Evolutionary conservation across 2,329 filamentous ascomycete species (phyloP).

Genomic region (Alternaria incomplexa): DNA sequence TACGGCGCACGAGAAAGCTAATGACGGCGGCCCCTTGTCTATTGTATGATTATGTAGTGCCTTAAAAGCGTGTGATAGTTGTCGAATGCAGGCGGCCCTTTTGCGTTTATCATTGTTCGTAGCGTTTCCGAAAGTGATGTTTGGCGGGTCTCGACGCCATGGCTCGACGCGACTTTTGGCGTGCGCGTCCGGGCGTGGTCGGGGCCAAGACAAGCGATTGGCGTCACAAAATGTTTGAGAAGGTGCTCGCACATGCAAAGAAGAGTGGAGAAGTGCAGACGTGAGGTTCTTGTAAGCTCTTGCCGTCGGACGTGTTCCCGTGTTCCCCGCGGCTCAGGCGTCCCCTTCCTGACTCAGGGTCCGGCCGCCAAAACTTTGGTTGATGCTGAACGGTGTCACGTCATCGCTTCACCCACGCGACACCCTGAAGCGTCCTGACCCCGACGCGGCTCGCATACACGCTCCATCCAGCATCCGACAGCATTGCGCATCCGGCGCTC

Average conservation of each 20-base stretch:
- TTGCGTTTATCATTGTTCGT: slow-evolving; percentile 10
- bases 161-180: background rate
- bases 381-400: slow-evolving; percentile 24
- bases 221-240: background rate
- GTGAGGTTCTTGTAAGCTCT: slow-evolving; percentile 43
- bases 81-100: slow-evolving; percentile 34
- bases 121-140: slow-evolving; percentile 1
- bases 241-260: background rate
- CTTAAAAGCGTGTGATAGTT: slow-evolving; percentile 34
- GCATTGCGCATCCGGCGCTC: background rate
- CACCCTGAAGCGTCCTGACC: background rate
- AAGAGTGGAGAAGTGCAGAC: background rate
- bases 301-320: slow-evolving; percentile 15
- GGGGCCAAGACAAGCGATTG: background rate
- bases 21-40: slow-evolving; percentile 41
- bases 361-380: slow-evolving; percentile 14
- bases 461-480: background rate
- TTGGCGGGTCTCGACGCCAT: slow-evolving; percentile 13
- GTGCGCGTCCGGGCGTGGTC: background rate
- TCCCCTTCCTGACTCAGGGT: slow-evolving; percentile 3
- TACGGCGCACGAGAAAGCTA: slow-evolving; percentile 19
- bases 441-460: background rate
- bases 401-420: slow-evolving; percentile 20
- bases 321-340: slow-evolving; percentile 20
- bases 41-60: slow-evolving; percentile 49